phyloP scores from a whole-genome alignment of 345 rosid species.

The Citrus sinensis region DNA sequence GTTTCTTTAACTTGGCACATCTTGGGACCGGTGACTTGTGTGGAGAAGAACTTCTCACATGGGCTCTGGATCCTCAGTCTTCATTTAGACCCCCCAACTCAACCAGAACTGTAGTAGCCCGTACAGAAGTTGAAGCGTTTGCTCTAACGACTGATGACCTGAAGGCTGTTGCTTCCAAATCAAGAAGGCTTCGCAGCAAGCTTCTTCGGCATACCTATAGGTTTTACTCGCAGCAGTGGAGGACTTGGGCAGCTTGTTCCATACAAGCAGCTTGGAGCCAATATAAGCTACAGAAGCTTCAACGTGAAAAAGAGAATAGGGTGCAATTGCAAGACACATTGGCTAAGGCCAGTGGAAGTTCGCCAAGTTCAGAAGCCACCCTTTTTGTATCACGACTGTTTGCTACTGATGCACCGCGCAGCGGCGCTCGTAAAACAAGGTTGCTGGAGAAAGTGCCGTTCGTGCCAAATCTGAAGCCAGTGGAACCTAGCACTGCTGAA shows the following conservation, averaged over 20 bases:
- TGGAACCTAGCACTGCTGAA: slow-evolving; percentile 79
- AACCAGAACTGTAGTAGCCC: slow-evolving; percentile 69
- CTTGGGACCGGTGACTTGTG: slow-evolving; percentile 84
- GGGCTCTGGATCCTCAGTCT: slow-evolving; percentile 89
- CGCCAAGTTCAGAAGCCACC: slow-evolving; percentile 81
- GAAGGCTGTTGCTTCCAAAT: slow-evolving; percentile 78
- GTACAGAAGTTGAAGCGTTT: slow-evolving; percentile 82
- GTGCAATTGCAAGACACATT: slow-evolving; percentile 57
- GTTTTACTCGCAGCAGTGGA: slow-evolving; percentile 85
- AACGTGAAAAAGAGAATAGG: slow-evolving; percentile 60
- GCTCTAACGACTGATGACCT: slow-evolving; percentile 78
- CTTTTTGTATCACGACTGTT: slow-evolving; percentile 67
- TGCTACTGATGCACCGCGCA: slow-evolving; percentile 69
- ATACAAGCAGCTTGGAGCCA: slow-evolving; percentile 93
- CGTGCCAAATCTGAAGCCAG: slow-evolving; percentile 73
- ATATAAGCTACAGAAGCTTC: slow-evolving; percentile 57
- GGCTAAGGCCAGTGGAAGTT: slow-evolving; percentile 55
- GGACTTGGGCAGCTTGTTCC: slow-evolving; percentile 91
- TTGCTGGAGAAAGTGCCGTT: slow-evolving; percentile 55
- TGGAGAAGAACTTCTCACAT: slow-evolving; percentile 89
- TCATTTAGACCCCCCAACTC: slow-evolving; percentile 79
- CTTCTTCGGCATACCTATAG: slow-evolving; percentile 80
- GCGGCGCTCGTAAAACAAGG: slow-evolving; percentile 54
- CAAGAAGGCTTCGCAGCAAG: slow-evolving; percentile 81
- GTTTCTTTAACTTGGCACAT: slow-evolving; percentile 61